Evolutionary conservation across 1,284 basidiomycete species (phyloP).

Genomic region (Melampsora americana): DNA sequence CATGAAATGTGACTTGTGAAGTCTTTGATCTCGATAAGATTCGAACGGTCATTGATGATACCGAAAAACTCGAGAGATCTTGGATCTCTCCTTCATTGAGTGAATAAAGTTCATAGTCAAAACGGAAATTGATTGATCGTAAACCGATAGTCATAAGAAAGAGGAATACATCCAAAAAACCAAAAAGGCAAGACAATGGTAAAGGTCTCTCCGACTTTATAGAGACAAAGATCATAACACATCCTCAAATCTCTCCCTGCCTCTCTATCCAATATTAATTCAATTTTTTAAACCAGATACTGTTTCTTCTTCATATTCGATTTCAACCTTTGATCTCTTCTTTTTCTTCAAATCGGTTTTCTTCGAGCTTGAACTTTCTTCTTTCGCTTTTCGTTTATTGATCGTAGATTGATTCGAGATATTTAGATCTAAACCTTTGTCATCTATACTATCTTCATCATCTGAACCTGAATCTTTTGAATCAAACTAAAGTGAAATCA

Average conservation of each 20-base stretch:
- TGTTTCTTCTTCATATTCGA: slow-evolving; percentile 42
- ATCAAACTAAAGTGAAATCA: not conserved
- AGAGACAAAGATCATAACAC: not conserved
- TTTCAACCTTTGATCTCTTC: slow-evolving; percentile 17
- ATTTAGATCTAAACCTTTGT: slow-evolving; percentile 23
- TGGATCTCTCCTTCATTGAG: too few relatives aligned
- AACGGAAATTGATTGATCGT: not conserved
- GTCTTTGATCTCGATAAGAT: too few relatives aligned
- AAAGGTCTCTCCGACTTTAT: not conserved
- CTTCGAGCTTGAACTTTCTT: slow-evolving; percentile 6
- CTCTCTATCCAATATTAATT: too few relatives aligned
- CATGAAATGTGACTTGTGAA: too few relatives aligned
- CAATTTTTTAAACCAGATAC: not conserved
- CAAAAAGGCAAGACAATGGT: not conserved
- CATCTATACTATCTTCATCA: slow-evolving; percentile 17
- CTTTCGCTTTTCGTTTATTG: slow-evolving; percentile 12
- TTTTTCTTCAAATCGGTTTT: slow-evolving; percentile 28
- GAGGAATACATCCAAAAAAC: not conserved
- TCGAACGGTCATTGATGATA: too few relatives aligned
- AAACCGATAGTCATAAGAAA: not conserved
- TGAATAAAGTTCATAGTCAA: too few relatives aligned
- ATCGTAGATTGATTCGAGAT: slow-evolving; percentile 3
- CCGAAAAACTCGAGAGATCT: not conserved
- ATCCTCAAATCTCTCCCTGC: slow-evolving; percentile 6
- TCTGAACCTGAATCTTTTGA: not conserved